Base-by-base conservation (phyloP, 805 yeast genomes). In the Grigorovia transvaalensis region DNA sequence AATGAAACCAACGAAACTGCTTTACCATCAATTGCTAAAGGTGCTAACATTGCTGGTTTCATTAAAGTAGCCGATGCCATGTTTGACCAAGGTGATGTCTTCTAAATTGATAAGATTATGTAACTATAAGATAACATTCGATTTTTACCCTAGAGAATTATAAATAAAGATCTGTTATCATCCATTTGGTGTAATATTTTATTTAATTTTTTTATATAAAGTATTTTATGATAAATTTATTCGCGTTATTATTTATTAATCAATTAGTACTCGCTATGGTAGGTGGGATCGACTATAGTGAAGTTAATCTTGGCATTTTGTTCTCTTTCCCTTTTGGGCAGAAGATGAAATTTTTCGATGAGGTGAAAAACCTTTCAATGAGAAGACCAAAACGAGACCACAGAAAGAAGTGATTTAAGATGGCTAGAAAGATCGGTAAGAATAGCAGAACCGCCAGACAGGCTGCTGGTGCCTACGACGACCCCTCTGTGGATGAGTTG, bases 11-110 rank as follows among this genome's bases (percentile, higher is more conserved):
- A 55, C 45, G 45, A 44, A 12, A 77, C 76, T 63, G 74, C 85
- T 54, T 77, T 90, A 66, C 99, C 99, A 65, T 91, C 98, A 48
- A 80, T 91, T 67, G 96, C 91, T 63, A 88, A 88, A 80, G 99
- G 99, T 78, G 98, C 98, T 66, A 91, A 91, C 84, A 84, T 91
- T 77, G 97, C 98, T 60, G 97, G 97, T 74, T 91, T 91, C 83
- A 82, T 90, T 71, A 91, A 91, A 82, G 99, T 91, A 66, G 97
- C 96, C 62, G 93, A 87, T 63, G 98, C 97, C 65, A 91, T 91
- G 99, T 84, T 85, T 69, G 95, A 79, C 79, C 96, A 88, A 73
- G 99, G 98, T 77, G 97, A 91, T 63, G 75, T 74, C 56, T 74
- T 56, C 38, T 63, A 63, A 11, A 33, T 33, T 33, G 11, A 33